These are phyloP conservation scores for Polygonum aviculare DNA, from an alignment of 148 eudicot genomes.

Conservation along the genomic window DNA sequence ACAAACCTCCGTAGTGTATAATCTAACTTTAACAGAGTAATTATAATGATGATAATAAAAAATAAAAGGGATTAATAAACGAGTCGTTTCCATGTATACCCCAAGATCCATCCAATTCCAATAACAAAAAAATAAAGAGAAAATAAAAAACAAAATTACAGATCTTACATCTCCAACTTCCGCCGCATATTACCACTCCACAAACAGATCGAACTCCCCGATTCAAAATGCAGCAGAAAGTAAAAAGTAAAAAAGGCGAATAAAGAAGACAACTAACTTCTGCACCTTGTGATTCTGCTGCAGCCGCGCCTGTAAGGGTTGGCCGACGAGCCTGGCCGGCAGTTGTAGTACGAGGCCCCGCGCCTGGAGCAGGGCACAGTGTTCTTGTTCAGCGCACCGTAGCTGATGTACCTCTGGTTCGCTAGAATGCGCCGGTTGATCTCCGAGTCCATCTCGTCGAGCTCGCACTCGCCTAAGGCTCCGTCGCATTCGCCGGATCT, in stretches of 20 bases:
- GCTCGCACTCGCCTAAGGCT: slow-evolving; percentile 22
- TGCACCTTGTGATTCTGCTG: slow-evolving; percentile 53
- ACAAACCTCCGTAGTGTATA: too few relatives aligned
- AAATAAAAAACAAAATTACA: neutral
- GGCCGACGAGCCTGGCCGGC: slow-evolving; percentile 48
- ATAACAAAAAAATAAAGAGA: neutral
- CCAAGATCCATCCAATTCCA: neutral
- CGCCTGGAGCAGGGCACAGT: slow-evolving; percentile 50
- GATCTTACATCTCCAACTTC: neutral
- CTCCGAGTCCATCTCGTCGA: slow-evolving; percentile 25
- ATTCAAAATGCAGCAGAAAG: slow-evolving; percentile 2
- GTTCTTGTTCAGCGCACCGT: slow-evolving; percentile 49
- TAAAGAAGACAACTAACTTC: slow-evolving; percentile 13
- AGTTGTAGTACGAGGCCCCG: slow-evolving; percentile 66
- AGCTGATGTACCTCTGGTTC: slow-evolving; percentile 30
- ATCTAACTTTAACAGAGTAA: neutral
- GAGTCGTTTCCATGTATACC: neutral
- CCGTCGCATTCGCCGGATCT: slow-evolving; percentile 18
- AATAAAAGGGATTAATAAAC: neutral
- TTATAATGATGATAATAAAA: neutral
- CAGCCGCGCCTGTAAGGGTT: slow-evolving; percentile 65
- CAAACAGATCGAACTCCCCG: neutral
- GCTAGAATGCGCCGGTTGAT: slow-evolving; percentile 20
- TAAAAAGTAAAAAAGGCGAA: neutral
- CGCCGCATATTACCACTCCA: neutral